Evolutionary conservation across 495 filamentous ascomycete genomes (phyloP).

Genomic region (Rhizodiscina lignyota): DNA sequence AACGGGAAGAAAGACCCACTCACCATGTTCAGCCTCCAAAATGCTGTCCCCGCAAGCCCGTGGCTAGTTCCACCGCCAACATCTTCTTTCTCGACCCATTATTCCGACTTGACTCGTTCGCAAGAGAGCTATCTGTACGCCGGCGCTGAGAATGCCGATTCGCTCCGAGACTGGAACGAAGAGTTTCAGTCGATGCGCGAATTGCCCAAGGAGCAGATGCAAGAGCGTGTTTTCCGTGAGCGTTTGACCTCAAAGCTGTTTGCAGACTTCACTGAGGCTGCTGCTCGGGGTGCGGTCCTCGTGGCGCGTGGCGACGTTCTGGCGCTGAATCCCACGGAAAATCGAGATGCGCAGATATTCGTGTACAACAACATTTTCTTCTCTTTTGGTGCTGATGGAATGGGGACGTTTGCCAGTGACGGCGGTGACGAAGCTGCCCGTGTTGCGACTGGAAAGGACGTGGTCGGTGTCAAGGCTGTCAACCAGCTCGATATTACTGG

Average conservation of each 20-base stretch:
- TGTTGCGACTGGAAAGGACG: conserved; percentile 94
- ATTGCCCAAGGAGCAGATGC: conserved; percentile 77
- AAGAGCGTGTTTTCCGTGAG: conserved; percentile 93
- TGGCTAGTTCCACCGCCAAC: conserved; percentile 67
- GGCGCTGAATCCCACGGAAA: conserved; percentile 93
- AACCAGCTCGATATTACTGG: conserved; percentile 94
- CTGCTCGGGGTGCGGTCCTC: conserved; percentile 78
- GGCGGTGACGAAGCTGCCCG: conserved; percentile 94
- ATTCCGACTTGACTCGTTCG: conserved; percentile 67
- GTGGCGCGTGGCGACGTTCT: conserved; percentile 88
- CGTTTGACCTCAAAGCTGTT: conserved; percentile 87
- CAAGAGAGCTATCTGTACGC: conserved; percentile 86
- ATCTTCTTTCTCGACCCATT: conserved; percentile 49
- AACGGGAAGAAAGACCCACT: conserved; percentile 74
- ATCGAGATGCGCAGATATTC: conserved; percentile 87
- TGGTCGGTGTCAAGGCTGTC: conserved; percentile 78
- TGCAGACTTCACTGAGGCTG: conserved; percentile 93
- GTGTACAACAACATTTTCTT: conserved; percentile 99
- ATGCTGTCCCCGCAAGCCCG: conserved; percentile 77
- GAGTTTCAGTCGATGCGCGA: conserved; percentile 96
- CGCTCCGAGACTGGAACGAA: conserved; percentile 95
- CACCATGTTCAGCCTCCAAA: conserved; percentile 85
- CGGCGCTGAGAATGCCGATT: conserved; percentile 84
- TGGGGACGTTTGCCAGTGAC: conserved; percentile 90
- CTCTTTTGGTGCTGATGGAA: conserved; percentile 94